A percentile compares a stretch with the other conserved stretches of the same genome.
phyloP scores from a whole-genome alignment of 768 basidiomycete species.

The Cystofilobasidium macerans region DNA sequence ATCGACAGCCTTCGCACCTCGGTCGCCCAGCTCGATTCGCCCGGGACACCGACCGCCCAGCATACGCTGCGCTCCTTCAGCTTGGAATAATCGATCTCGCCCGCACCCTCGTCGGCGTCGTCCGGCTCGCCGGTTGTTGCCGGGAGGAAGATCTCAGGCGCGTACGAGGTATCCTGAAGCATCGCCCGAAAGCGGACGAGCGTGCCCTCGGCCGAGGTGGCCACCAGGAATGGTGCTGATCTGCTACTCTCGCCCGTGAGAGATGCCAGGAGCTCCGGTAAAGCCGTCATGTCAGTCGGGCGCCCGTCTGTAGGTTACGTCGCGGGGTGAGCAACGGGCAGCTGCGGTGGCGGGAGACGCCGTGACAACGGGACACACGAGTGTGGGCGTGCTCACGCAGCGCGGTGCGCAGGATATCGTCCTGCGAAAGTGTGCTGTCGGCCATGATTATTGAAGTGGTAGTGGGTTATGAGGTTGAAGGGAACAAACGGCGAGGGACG shows the following conservation, averaged over 20 bases:
- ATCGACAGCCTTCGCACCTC: slow-evolving; percentile 25
- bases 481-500: too few relatives aligned
- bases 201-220: slow-evolving; percentile 16
- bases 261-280: neutral
- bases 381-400: slow-evolving; percentile 1
- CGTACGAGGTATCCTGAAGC: slow-evolving; percentile 34
- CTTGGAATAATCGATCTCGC: slow-evolving; percentile 31
- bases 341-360: neutral
- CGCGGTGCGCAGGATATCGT: slow-evolving; percentile 1
- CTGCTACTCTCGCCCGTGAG: too few relatives aligned
- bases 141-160: slow-evolving; percentile 31
- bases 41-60: slow-evolving; percentile 32
- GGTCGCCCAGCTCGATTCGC: slow-evolving; percentile 31
- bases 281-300: neutral
- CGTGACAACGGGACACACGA: neutral
- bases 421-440: neutral
- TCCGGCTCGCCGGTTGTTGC: neutral
- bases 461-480: too few relatives aligned
- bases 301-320: neutral
- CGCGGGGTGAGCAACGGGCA: too few relatives aligned
- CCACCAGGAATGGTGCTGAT: slow-evolving; percentile 7
- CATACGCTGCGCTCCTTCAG: slow-evolving; percentile 31
- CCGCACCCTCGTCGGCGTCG: slow-evolving; percentile 5
- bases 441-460: neutral
- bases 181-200: slow-evolving; percentile 33